Percentiles rank a stretch among this genome's conserved stretches.
Conservation (phyloP, 805 yeast genomes). For the Citeromyces nyonsensis region DNA sequence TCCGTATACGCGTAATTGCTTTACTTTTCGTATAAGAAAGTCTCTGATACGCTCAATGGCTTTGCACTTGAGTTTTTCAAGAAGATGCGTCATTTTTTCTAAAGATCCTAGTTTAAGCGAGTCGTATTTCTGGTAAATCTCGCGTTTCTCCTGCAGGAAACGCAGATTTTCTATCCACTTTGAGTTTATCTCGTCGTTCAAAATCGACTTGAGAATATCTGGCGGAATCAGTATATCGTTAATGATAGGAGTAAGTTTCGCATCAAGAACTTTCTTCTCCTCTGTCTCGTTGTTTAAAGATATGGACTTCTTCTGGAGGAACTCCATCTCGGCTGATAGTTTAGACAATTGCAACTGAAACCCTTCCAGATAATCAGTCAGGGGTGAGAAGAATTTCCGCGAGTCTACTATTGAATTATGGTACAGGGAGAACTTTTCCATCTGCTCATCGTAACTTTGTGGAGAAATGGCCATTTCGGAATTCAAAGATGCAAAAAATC, state of each 20-base stretch:
- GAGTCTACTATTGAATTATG: conserved; percentile 13
- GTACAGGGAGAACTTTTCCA: conserved; percentile 10
- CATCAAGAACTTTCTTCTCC: conserved; percentile 29
- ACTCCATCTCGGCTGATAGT: conserved; percentile 46
- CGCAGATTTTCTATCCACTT: conserved; percentile 55
- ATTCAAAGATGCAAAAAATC: conserved; percentile 8
- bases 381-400: conserved; percentile 25
- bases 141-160: conserved; percentile 40
- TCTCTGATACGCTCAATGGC: conserved; percentile 68
- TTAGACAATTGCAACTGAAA: conserved; percentile 45
- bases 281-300: conserved; percentile 29
- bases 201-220: conserved; percentile 38
- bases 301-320: conserved; percentile 36
- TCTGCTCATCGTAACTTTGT: conserved; percentile 4
- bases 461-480: conserved; percentile 4
- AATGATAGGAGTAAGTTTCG: conserved; percentile 56
- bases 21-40: conserved; percentile 48
- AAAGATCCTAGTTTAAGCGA: conserved; percentile 7
- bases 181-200: conserved; percentile 37
- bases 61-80: conserved; percentile 40
- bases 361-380: conserved; percentile 31
- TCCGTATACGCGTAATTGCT: conserved; percentile 47
- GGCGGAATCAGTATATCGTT: conserved; percentile 70
- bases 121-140: conserved; percentile 28
- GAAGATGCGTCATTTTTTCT: conserved; percentile 13